Evolutionary conservation across 805 yeast species (phyloP), one percentile per base, ranked within the genome.

Genomic region (Ogataea pilisensis): DNA sequence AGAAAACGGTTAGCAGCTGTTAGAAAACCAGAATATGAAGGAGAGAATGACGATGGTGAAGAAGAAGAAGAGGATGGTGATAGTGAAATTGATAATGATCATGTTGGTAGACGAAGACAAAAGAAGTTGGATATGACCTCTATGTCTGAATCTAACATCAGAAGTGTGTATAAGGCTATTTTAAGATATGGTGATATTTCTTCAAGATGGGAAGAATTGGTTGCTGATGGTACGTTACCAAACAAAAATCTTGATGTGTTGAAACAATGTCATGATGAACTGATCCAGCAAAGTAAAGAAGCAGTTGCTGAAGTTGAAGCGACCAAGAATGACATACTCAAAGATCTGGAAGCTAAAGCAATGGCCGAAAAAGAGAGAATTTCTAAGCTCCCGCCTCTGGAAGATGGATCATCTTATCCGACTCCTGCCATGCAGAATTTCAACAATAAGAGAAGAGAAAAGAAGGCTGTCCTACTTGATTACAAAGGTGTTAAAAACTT

Each of bases 401-500:
- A 53, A 8, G 64, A 60, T 46, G 53, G 60, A 25, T 35, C 48
- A 9, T 45, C 60, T 8, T 45, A 51, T 37, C 63, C 64, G 46
- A 64, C 57, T 43, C 65, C 43, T 48, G 60, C 50, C 46, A 57
- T 46, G 66, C 66, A 53, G 65, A 68, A 45, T 52, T 54, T 45
- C 40, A 49, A 57, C 66, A 42, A 78, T 33, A 83, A 84, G 57
- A 78, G 82, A 62, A 84, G 81, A 57, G 96, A 90, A 55, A 85
- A 87, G 64, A 87, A 85, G 63, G 97, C 97, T 0, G 82, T 89
- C 14, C 64, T 91, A 35, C 90, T 93, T 61, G 95, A 88, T 50
- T 89, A 82, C 62, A 82, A 81, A 45, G 91, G 89, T 31, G 95
- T 90, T 34, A 85, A 86, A 61, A 83, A 83, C 49, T 67, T 93